Evolutionary conservation across 2,329 filamentous ascomycete genomes (phyloP).

Genomic region (Exophiala lecanii-corni): DNA sequence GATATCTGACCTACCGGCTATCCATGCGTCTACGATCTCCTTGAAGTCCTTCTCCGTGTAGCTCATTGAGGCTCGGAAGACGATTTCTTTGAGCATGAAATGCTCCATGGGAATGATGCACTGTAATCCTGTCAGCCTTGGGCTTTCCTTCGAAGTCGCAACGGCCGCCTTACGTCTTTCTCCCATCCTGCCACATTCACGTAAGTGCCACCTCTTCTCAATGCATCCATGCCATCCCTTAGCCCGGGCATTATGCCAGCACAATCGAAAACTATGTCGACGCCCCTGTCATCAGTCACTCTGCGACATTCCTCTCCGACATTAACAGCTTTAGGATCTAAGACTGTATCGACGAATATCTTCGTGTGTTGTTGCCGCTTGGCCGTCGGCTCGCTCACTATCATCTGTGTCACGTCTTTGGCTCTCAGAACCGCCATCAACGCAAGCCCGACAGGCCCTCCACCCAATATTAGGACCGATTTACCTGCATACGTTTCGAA

Average conservation of each 20-base stretch:
- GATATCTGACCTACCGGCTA: slow-evolving; percentile 11
- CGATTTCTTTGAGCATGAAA: slow-evolving; percentile 31
- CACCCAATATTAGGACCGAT: slow-evolving; percentile 48
- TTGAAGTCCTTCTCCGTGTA: slow-evolving; percentile 33
- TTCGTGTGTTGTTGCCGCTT: slow-evolving; percentile 46
- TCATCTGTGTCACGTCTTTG: slow-evolving; percentile 41
- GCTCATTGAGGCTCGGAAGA: slow-evolving; percentile 29
- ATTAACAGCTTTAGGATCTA: slow-evolving; percentile 48
- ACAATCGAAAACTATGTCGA: slow-evolving; percentile 49
- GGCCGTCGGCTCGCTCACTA: slow-evolving; percentile 48
- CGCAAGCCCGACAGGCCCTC: slow-evolving; percentile 50
- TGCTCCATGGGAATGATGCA: slow-evolving; percentile 28
- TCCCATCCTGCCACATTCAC: slow-evolving; percentile 55
- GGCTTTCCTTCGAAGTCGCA: neutral
- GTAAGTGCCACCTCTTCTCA: slow-evolving; percentile 46
- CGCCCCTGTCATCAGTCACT: slow-evolving; percentile 38
- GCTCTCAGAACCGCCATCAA: slow-evolving; percentile 45
- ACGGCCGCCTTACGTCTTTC: slow-evolving; percentile 2
- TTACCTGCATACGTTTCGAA: slow-evolving; percentile 40
- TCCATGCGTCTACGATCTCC: slow-evolving; percentile 28
- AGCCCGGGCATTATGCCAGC: slow-evolving; percentile 49
- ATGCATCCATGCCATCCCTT: slow-evolving; percentile 44
- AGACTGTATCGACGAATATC: slow-evolving; percentile 47
- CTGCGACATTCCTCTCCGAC: slow-evolving; percentile 34
- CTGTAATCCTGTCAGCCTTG: slow-evolving; percentile 4